These are phyloP conservation scores for Claviceps digitariae DNA, from an alignment of 2,329 filamentous ascomycete genomes.

Conservation along the genomic window DNA sequence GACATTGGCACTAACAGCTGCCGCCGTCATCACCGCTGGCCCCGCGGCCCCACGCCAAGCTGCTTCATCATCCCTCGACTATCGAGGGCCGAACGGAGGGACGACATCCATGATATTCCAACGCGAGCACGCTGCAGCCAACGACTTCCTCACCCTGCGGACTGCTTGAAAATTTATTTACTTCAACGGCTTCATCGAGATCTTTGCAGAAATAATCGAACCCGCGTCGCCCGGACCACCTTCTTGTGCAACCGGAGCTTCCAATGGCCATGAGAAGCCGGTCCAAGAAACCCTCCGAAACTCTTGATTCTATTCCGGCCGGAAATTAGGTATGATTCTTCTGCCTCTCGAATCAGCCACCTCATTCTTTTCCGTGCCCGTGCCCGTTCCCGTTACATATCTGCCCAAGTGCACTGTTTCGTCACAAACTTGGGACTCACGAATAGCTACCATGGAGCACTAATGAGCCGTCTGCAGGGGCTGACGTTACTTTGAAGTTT, in stretches of 20 bases:
- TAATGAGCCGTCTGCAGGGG: neutral
- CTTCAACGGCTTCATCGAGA: neutral
- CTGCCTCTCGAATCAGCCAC: neutral
- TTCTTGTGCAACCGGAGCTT: neutral
- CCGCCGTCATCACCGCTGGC: too few relatives aligned
- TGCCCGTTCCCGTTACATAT: too few relatives aligned
- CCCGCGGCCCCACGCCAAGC: neutral
- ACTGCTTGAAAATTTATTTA: too few relatives aligned
- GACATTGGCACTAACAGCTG: too few relatives aligned
- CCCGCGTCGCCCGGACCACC: neutral
- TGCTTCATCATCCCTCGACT: neutral
- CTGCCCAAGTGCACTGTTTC: too few relatives aligned
- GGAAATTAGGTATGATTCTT: neutral
- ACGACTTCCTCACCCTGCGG: too few relatives aligned
- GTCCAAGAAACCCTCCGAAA: neutral
- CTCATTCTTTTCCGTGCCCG: too few relatives aligned
- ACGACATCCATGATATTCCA: too few relatives aligned
- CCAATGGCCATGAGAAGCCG: neutral
- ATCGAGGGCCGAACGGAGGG: too few relatives aligned
- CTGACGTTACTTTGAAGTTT: slow-evolving; percentile 6
- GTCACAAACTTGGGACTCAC: neutral
- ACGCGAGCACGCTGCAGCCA: too few relatives aligned
- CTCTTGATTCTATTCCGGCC: neutral
- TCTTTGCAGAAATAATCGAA: neutral
- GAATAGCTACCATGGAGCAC: neutral